Evolutionary conservation across 371 early-diverging fungal species (phyloP), one percentile per base, ranked within the genome.

Genomic region (Mortierella polycephala): DNA sequence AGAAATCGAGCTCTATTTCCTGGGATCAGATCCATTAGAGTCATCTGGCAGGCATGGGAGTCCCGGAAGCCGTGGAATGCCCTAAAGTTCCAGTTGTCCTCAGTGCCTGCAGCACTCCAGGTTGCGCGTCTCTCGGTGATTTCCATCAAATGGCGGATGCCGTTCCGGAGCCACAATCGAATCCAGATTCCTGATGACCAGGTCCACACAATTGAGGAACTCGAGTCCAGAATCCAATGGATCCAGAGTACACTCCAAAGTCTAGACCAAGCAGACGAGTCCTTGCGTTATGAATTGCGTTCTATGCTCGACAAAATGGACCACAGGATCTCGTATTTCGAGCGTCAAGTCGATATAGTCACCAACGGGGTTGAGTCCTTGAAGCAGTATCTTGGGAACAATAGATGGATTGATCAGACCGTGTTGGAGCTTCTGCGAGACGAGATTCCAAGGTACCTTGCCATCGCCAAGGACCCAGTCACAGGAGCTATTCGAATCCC

Each of bases 331-430:
- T 45, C 47, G 0, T 9, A 37, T 2, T 46, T 57, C 14, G 70
- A 61, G 18, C 51, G 6, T 13, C 46, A 41, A 2, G 13, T 57
- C 14, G 20, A 18, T 3, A 14, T 47, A 14, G 11, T 18, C 10
- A 16, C 20, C 18, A 40, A 52, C 13, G 61, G 55, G 10, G 10
- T 55, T 8, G 41, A 56, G 39, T 39, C 64, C 7, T 46, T 61
- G 42, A 57, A 56, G 40, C 21, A 40, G 14, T 21, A 54, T 20
- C n/a, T 64, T 8, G 13, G 20, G 46, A 23, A 42, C 23, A 55
- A 46, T 7, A 23, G 42, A 12, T 73, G 74, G 74, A 53, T 67
- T n/a, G 67, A 71, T 20, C 9, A 63, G 21, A 49, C 52, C 10
- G 14, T 67, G 20, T 12, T 71, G 47, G 44, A 64, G 49, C 13